phyloP scores from a whole-genome alignment of 495 filamentous ascomycete genomes.

The Talaromyces wortmannii region DNA sequence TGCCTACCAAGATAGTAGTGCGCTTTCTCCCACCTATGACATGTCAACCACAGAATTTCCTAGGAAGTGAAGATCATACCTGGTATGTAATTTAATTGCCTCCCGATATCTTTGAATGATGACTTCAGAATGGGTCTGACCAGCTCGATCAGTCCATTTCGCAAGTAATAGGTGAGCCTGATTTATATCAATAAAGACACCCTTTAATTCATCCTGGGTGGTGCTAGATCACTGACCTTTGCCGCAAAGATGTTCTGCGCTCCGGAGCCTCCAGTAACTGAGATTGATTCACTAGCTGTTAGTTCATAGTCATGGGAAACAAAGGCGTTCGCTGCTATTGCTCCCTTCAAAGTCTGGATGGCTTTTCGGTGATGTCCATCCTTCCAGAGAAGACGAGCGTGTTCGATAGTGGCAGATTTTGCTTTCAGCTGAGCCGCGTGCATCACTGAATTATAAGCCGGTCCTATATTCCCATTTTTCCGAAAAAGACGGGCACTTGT shows the following conservation, averaged over 20 bases:
- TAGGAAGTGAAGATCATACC: constrained; percentile 10
- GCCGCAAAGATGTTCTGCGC: constrained; percentile 42
- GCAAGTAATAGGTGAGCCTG: constrained; percentile 77
- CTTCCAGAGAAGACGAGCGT: constrained; percentile 89
- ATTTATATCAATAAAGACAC: constrained; percentile 1
- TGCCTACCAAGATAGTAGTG: constrained; percentile 96
- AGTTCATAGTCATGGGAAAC: constrained; percentile 38
- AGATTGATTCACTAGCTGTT: constrained; percentile 26
- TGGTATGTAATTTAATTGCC: constrained; percentile 47
- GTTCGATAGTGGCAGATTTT: constrained; percentile 81
- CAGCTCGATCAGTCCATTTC: constrained; percentile 93
- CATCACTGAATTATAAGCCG: constrained; percentile 87
- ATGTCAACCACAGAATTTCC: constrained; percentile 6
- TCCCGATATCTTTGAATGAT: constrained; percentile 73
- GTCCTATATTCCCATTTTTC: constrained; percentile 72
- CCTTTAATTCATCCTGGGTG: not conserved
- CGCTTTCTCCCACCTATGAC: constrained; percentile 79
- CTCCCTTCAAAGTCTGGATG: constrained; percentile 80
- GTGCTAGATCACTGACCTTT: constrained; percentile 18
- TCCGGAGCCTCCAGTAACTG: constrained; percentile 24
- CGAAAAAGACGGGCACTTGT: constrained; percentile 78
- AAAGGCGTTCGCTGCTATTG: constrained; percentile 71
- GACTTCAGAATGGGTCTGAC: constrained; percentile 75
- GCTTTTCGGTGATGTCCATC: constrained; percentile 92
- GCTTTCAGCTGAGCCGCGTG: constrained; percentile 82